Evolutionary conservation across 352 stramenopile genomes (phyloP).

Genomic region (Globisporangium camurandrum): DNA sequence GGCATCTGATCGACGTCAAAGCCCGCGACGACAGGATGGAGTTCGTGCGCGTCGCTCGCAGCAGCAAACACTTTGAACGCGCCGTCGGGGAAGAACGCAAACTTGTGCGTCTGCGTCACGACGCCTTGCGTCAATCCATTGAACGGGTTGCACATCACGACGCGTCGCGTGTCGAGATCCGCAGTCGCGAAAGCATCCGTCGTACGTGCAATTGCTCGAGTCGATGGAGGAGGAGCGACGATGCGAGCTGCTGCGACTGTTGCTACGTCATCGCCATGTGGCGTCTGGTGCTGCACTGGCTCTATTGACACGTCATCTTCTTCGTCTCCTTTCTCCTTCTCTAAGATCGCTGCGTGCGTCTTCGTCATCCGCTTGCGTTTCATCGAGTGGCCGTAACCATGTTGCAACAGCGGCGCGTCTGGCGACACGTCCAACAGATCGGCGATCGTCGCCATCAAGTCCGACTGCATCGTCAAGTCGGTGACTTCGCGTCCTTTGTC

Average conservation of each 20-base stretch:
- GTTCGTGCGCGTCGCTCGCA: conserved; percentile 36
- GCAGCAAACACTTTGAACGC: conserved; percentile 63
- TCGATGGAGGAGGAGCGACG: too few relatives aligned
- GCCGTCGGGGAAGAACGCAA: conserved; percentile 56
- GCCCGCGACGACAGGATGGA: conserved; percentile 38
- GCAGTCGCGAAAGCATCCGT: conserved; percentile 14
- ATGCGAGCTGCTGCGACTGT: background rate
- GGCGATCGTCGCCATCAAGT: conserved; percentile 65
- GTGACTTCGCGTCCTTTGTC: conserved; percentile 40
- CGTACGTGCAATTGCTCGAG: too few relatives aligned
- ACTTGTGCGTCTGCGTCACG: conserved; percentile 62
- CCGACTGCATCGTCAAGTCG: conserved; percentile 62
- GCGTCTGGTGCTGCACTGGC: background rate
- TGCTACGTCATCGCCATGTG: conserved; percentile 1
- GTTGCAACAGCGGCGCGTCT: conserved; percentile 46
- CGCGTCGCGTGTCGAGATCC: conserved; percentile 25
- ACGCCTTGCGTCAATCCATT: conserved; percentile 59
- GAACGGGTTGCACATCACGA: conserved; percentile 67
- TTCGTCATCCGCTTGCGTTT: conserved; percentile 25
- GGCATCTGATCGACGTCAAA: conserved; percentile 64
- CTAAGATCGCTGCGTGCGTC: too few relatives aligned
- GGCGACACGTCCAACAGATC: conserved; percentile 48
- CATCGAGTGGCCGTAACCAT: conserved; percentile 68
- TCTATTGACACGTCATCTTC: too few relatives aligned
- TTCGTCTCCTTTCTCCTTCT: too few relatives aligned